Evolutionary conservation across 192 early-diverging fungal genomes (phyloP).

Genomic region (Phlyctochytrium planicorne): DNA sequence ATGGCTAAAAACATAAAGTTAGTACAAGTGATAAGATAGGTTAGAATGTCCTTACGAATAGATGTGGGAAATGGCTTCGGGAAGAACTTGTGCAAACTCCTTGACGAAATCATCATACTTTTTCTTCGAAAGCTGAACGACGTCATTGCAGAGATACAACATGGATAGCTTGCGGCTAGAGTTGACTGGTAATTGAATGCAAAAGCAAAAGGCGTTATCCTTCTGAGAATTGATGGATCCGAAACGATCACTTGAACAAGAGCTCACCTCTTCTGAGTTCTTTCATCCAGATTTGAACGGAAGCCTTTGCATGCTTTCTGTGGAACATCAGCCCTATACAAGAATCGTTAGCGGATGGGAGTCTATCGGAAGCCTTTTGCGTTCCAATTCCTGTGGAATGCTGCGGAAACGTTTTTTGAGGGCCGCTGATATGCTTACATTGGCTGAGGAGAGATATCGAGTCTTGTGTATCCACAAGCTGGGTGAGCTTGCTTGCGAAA

Average conservation of each 20-base stretch:
- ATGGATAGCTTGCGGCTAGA: slow-evolving; percentile 32
- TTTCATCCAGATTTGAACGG: slow-evolving; percentile 35
- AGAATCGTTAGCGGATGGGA: too few species aligned
- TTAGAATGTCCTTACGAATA: not conserved
- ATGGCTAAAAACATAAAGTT: slow-evolving; percentile 9
- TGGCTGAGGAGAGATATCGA: slow-evolving; percentile 38
- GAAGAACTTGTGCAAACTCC: slow-evolving; percentile 38
- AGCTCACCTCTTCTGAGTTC: slow-evolving; percentile 44
- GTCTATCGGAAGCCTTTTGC: too few species aligned
- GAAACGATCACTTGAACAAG: not conserved
- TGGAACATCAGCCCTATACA: slow-evolving; percentile 45
- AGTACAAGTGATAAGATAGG: not conserved
- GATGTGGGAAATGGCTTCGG: slow-evolving; percentile 19
- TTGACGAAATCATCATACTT: slow-evolving; percentile 41
- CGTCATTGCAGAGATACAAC: slow-evolving; percentile 47
- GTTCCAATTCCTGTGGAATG: too few species aligned
- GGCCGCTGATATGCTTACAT: slow-evolving; percentile 20
- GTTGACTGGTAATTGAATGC: too few species aligned
- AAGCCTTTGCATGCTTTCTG: slow-evolving; percentile 33
- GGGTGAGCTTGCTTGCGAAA: slow-evolving; percentile 32
- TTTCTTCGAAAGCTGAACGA: slow-evolving; percentile 39
- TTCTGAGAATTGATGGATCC: too few species aligned
- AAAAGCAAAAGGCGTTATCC: too few species aligned
- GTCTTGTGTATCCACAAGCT: slow-evolving; percentile 44
- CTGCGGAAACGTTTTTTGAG: too few species aligned